These are phyloP conservation scores for Nepenthes gracilis DNA, from an alignment of 148 eudicot genomes.

Conservation along the genomic window DNA sequence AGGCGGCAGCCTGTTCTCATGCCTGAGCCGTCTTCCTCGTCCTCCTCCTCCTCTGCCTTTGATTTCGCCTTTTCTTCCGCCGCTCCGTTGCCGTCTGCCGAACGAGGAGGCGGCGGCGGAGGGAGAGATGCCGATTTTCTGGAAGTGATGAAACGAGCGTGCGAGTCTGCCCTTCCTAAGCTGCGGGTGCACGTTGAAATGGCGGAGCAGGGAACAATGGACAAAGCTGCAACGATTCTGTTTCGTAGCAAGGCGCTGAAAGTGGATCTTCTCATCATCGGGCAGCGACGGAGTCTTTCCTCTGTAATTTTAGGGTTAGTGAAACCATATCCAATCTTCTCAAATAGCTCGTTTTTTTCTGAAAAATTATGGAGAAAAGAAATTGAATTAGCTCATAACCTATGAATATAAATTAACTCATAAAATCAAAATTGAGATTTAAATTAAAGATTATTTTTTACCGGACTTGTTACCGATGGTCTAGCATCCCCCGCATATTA, in stretches of 20 bases:
- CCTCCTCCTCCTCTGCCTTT: neutral
- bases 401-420: no score
- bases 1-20: slow-evolving; percentile 4
- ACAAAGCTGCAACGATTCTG: slow-evolving; percentile 36
- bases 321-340: neutral
- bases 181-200: slow-evolving; percentile 23
- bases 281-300: slow-evolving; percentile 36
- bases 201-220: slow-evolving; percentile 38
- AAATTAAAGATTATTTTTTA: no score
- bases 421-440: no score
- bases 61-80: neutral
- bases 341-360: no score
- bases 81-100: neutral
- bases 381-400: no score
- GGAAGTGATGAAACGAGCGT: slow-evolving; percentile 39
- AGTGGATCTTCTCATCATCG: slow-evolving; percentile 41
- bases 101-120: slow-evolving; percentile 10
- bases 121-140: slow-evolving; percentile 26
- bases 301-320: slow-evolving; percentile 41
- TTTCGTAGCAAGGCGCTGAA: slow-evolving; percentile 15
- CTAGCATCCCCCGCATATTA: no score
- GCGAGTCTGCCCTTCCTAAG: slow-evolving; percentile 26
- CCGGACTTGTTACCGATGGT: no score
- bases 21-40: neutral
- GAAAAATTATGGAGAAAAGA: no score